phyloP scores from a whole-genome alignment of 2,329 filamentous ascomycete genomes.

The Rasamsonia emersonii region DNA sequence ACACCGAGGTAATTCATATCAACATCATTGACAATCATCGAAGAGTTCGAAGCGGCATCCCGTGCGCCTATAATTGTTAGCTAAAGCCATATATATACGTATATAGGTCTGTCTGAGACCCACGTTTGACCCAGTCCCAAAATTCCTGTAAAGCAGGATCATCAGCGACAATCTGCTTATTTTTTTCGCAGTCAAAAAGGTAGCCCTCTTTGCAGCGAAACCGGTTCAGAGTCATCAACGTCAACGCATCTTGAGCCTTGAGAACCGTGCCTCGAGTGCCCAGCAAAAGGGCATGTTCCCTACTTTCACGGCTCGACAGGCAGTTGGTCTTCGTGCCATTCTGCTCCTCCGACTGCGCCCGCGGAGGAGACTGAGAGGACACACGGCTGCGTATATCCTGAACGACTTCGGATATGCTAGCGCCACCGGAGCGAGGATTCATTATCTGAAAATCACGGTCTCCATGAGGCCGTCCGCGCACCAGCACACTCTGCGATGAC shows the following conservation, averaged over 20 bases:
- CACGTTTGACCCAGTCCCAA: conserved; percentile 51
- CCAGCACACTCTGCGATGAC: conserved; percentile 28
- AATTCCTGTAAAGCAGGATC: conserved; percentile 49
- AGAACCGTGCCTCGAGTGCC: conserved; percentile 21
- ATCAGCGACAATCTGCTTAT: conserved; percentile 47
- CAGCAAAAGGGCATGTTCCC: conserved; percentile 26
- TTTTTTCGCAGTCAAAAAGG: conserved; percentile 45
- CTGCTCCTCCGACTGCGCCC: conserved; percentile 6
- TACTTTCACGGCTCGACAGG: conserved; percentile 29
- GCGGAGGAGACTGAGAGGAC: conserved; percentile 11
- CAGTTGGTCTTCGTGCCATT: conserved; percentile 10
- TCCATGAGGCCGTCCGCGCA: conserved; percentile 19
- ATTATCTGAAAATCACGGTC: conserved; percentile 23
- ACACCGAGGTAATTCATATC: conserved; percentile 56
- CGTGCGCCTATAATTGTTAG: conserved; percentile 28
- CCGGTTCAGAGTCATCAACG: conserved; percentile 32
- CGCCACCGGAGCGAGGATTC: conserved; percentile 20
- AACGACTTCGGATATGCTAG: conserved; percentile 22
- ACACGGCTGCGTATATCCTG: conserved; percentile 20
- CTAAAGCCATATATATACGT: conserved; percentile 1
- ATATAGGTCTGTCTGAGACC: conserved; percentile 13
- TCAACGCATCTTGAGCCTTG: conserved; percentile 31
- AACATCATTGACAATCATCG: conserved; percentile 48
- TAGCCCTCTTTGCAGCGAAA: conserved; percentile 48
- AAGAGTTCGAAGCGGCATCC: conserved; percentile 34